Conservation (phyloP, 2,329 filamentous ascomycete species). For the Hymenoscyphus scutula region DNA sequence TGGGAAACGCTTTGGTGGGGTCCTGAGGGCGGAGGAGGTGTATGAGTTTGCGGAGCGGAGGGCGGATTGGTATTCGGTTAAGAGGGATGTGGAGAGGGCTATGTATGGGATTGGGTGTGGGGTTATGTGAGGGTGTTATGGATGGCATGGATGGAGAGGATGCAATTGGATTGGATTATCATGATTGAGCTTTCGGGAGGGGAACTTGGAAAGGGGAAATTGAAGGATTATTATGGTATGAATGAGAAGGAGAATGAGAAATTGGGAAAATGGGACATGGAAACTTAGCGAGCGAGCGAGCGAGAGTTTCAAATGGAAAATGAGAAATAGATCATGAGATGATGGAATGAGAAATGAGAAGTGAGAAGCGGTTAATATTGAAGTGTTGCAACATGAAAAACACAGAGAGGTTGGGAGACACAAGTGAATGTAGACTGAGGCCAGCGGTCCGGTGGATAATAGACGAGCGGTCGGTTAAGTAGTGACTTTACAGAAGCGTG, state of each 20-base stretch:
- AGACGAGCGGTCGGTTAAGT: no score
- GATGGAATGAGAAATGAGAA: no score
- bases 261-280: neutral
- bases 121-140: constrained; percentile 64
- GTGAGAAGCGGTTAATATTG: no score
- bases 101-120: constrained; percentile 94
- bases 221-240: neutral
- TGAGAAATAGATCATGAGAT: no score
- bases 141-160: neutral
- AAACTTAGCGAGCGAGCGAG: neutral
- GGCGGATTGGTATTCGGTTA: constrained; percentile 93
- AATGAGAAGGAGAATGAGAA: neutral
- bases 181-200: neutral
- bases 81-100: constrained; percentile 83
- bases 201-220: neutral
- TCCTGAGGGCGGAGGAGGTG: constrained; percentile 94
- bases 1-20: constrained; percentile 81
- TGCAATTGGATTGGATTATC: constrained; percentile 2
- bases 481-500: no score
- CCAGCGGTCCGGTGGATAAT: no score
- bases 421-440: no score
- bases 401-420: no score
- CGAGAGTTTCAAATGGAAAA: no score
- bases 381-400: no score
- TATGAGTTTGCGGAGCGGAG: constrained; percentile 94